These are phyloP conservation scores for Onygenales sp. DNA, from an alignment of 2,329 filamentous ascomycete genomes.

Conservation along the genomic window DNA sequence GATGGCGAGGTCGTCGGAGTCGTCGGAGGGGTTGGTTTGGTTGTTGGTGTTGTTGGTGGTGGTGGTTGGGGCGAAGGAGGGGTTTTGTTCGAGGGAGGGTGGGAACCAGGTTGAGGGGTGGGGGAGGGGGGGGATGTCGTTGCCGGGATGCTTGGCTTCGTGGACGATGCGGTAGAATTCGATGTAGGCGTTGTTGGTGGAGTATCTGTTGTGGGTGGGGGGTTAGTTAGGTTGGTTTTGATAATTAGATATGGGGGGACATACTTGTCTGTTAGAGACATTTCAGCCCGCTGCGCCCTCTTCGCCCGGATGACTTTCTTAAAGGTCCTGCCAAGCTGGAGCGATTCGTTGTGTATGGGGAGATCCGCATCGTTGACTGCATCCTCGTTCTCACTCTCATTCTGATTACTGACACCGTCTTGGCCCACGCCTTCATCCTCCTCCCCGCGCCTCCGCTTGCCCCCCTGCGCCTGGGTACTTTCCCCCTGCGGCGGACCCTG, in stretches of 20 bases:
- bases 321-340: slow-evolving; percentile 27
- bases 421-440: slow-evolving; percentile 25
- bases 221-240: background rate
- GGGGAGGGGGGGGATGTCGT: slow-evolving; percentile 43
- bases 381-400: slow-evolving; percentile 33
- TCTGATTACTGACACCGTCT: slow-evolving; percentile 32
- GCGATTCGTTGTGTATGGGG: slow-evolving; percentile 7
- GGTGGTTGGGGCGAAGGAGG: slow-evolving; percentile 14
- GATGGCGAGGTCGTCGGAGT: slow-evolving; percentile 38
- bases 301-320: slow-evolving; percentile 26
- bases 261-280: slow-evolving; percentile 35
- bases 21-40: slow-evolving; percentile 10
- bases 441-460: slow-evolving; percentile 23
- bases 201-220: slow-evolving; percentile 35
- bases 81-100: slow-evolving; percentile 18
- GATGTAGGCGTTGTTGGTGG: slow-evolving; percentile 50
- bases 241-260: background rate
- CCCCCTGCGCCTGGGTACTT: slow-evolving; percentile 25
- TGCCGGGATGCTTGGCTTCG: slow-evolving; percentile 47
- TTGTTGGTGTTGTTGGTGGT: slow-evolving; percentile 22
- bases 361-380: background rate
- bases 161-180: slow-evolving; percentile 54
- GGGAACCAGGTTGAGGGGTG: slow-evolving; percentile 54
- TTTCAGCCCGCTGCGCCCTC: slow-evolving; percentile 24
- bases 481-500: slow-evolving; percentile 21